These are phyloP conservation scores for Apiospora koreana DNA, from an alignment of 2,329 filamentous ascomycete genomes.

Conservation along the genomic window DNA sequence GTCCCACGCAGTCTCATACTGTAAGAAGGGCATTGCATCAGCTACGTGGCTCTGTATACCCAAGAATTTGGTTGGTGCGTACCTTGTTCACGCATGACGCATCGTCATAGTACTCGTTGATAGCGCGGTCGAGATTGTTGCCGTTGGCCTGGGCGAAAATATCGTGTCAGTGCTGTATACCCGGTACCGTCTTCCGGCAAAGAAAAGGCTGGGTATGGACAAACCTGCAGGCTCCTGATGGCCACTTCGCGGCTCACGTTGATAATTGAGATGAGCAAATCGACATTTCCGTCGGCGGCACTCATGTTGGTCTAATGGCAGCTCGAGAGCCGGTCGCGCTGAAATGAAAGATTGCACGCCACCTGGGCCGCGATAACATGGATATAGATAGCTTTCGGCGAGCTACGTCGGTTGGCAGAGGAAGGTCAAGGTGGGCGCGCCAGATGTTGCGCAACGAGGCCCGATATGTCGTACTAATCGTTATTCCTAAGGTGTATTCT, in stretches of 20 bases:
- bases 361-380: not conserved
- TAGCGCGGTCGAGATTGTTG: constrained; percentile 48
- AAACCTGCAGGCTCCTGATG: constrained; percentile 29
- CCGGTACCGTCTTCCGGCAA: not conserved
- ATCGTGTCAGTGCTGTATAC: not conserved
- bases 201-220: not conserved
- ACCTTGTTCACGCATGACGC: constrained; percentile 25
- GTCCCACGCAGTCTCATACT: constrained; percentile 55
- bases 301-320: not conserved
- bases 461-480: not conserved
- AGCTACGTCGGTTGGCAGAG: not conserved
- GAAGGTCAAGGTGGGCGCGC: not conserved
- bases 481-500: not conserved
- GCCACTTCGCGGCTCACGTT: constrained; percentile 24
- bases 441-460: not conserved
- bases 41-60: constrained; percentile 16
- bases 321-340: not conserved
- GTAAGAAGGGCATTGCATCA: constrained; percentile 41
- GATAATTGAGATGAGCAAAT: constrained; percentile 23
- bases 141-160: constrained; percentile 39
- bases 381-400: not conserved
- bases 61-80: not conserved
- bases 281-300: constrained; percentile 21
- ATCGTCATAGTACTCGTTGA: constrained; percentile 55
- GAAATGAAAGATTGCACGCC: not conserved